These are phyloP conservation scores for Aspergillus carlsbadensis DNA, from an alignment of 495 filamentous ascomycete species.

Conservation along the genomic window DNA sequence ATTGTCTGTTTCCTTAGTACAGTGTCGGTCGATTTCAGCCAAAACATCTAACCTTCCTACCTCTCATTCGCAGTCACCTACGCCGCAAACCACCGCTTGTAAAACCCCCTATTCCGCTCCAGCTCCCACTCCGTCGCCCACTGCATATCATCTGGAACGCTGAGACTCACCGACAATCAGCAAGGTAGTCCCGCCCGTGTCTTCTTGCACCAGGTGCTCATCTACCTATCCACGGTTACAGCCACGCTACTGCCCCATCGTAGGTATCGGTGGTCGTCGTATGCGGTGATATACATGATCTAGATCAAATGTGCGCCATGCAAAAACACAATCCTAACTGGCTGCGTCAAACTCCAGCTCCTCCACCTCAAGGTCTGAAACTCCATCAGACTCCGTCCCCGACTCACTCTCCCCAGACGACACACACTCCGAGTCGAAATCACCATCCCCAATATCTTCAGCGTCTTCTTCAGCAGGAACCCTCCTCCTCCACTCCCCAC, in stretches of 20 bases:
- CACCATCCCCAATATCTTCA: not conserved
- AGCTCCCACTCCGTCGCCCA: conserved; percentile 43
- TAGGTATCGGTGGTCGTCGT: conserved; percentile 55
- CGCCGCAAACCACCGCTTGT: conserved; percentile 58
- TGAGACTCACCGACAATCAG: conserved; percentile 58
- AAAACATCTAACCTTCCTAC: conserved; percentile 61
- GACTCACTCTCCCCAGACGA: not conserved
- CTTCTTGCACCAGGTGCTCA: conserved; percentile 51
- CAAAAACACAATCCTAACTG: too few relatives aligned
- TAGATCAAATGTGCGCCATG: too few relatives aligned
- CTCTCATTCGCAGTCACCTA: conserved; percentile 58
- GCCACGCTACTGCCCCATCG: conserved; percentile 49
- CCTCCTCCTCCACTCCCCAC: too few relatives aligned
- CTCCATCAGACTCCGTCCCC: conserved; percentile 24
- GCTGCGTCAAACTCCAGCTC: too few relatives aligned
- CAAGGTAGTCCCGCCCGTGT: conserved; percentile 43
- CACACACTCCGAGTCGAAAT: too few relatives aligned
- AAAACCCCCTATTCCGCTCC: conserved; percentile 49
- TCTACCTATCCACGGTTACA: conserved; percentile 44
- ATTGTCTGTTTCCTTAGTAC: too few relatives aligned
- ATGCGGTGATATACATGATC: conserved; percentile 43
- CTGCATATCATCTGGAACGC: conserved; percentile 45
- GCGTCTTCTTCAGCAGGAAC: too few relatives aligned
- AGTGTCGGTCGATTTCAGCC: too few relatives aligned
- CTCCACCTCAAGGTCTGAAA: too few relatives aligned